Evolutionary conservation across 257 asterid species (phyloP), one percentile per base, ranked within the genome.

Genomic region (Eustoma russellianum): DNA sequence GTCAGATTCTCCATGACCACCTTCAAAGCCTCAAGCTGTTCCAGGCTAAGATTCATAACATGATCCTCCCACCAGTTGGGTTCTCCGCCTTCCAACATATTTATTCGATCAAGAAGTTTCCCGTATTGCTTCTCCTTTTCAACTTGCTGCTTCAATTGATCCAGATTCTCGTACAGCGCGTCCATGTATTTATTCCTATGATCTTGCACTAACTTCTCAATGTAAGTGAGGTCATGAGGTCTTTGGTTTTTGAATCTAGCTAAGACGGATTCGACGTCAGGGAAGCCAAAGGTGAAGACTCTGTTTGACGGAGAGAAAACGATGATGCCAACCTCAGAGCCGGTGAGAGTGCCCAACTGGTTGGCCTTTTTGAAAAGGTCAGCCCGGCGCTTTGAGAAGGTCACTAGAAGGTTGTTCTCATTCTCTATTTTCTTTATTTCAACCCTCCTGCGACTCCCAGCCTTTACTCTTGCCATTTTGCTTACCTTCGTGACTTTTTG

Each of bases 341-440:
- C 60, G 28, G 38, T 33, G 1, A 59, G 41, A 9, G 41, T 48
- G 53, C 38, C 47, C 7, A 49, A 18, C 30, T 17, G 28, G 24
- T 47, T 40, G 53, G 56, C 33, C 41, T 59, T 59, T 33, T 38
- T 59, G 30, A 49, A 59, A 13, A 59, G 28, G 5, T 49, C 48
- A 11, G 43, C 43, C 6, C 12, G 43, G 5, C 64, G n/a, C 47
- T 49, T 59, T 1, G 57, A 59, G 11, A 49, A 49, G n/a, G 33
- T 49, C 7, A 59, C 50, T 35, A 33, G 48, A 17, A 48, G 57
- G 41, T 59, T 35, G 19, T 48, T 48, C 24, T 49, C 53, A 11
- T 17, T 6, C 48, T 49, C 16, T 7, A 34, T 38, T 49, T 59
- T 48, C 0, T 5, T 9, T 13, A 59, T 38, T 14, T 34, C 33